Percentiles rank a stretch among this genome's conserved stretches.
Evolutionary conservation across 2,329 filamentous ascomycete genomes (phyloP).

Genomic region (Tricladium varicosporioides): DNA sequence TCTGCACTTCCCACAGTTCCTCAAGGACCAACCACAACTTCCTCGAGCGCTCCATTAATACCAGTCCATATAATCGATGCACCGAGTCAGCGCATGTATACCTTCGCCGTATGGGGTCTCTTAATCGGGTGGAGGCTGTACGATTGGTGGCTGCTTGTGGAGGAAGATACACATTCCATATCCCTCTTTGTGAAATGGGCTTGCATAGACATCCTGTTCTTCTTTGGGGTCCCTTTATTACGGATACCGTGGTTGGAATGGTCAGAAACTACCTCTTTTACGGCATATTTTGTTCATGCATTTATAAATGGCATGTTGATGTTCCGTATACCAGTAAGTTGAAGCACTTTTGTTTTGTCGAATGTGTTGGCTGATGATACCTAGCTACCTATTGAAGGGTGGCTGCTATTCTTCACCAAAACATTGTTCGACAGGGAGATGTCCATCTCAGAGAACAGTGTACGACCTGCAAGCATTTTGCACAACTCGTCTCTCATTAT

Average conservation of each 20-base stretch:
- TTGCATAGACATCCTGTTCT: slow-evolving; percentile 77
- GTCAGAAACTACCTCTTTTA: slow-evolving; percentile 62
- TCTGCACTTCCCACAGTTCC: slow-evolving; percentile 31
- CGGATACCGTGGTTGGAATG: slow-evolving; percentile 97
- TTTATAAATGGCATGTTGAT: slow-evolving; percentile 81
- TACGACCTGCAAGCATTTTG: slow-evolving; percentile 82
- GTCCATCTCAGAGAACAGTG: slow-evolving; percentile 87
- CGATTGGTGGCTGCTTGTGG: slow-evolving; percentile 76
- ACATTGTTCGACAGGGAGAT: slow-evolving; percentile 90
- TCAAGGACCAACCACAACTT: slow-evolving; percentile 14
- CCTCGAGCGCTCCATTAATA: slow-evolving; percentile 61
- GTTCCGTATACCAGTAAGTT: slow-evolving; percentile 78
- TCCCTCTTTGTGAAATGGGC: slow-evolving; percentile 94
- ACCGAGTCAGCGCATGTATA: slow-evolving; percentile 86
- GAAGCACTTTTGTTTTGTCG: neutral
- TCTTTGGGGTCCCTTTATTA: slow-evolving; percentile 83
- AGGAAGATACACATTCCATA: slow-evolving; percentile 83
- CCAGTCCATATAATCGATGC: slow-evolving; percentile 81
- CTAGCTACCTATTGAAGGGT: slow-evolving; percentile 70
- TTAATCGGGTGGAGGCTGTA: slow-evolving; percentile 82
- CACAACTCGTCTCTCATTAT: slow-evolving; percentile 93
- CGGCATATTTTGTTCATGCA: slow-evolving; percentile 70
- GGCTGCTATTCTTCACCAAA: slow-evolving; percentile 71
- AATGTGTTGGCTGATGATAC: slow-evolving; percentile 13
- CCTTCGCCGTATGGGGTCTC: slow-evolving; percentile 72